Evolutionary conservation across 352 stramenopile species (phyloP).

Genomic region (Pythium aphanidermatum): DNA sequence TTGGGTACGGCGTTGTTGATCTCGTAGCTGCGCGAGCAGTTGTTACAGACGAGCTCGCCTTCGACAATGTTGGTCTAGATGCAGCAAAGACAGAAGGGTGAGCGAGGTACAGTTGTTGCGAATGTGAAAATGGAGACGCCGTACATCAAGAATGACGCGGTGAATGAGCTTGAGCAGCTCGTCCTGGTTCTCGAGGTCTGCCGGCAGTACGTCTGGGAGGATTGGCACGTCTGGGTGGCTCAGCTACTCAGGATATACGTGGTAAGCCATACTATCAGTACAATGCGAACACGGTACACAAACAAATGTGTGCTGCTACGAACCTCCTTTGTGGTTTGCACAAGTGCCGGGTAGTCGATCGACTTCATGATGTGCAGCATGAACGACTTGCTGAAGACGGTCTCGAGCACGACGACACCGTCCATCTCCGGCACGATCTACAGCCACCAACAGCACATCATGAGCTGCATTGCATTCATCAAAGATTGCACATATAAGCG

Average conservation of each 20-base stretch:
- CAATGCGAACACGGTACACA: neutral
- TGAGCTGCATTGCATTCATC: neutral
- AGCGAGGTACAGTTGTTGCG: too few species aligned
- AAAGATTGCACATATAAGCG: too few species aligned
- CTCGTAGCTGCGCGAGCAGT: slow-evolving; percentile 73
- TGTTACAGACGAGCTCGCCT: slow-evolving; percentile 79
- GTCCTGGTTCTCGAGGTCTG: slow-evolving; percentile 48
- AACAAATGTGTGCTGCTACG: slow-evolving; percentile 3
- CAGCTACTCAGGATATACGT: too few species aligned
- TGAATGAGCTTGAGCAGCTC: slow-evolving; percentile 74
- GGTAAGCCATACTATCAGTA: neutral
- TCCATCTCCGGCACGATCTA: slow-evolving; percentile 79
- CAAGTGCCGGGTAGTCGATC: slow-evolving; percentile 78
- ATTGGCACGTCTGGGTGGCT: slow-evolving; percentile 76
- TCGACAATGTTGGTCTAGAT: slow-evolving; percentile 81
- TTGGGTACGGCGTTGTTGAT: slow-evolving; percentile 79
- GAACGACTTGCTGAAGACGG: slow-evolving; percentile 77
- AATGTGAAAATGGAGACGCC: slow-evolving; percentile 12
- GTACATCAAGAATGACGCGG: slow-evolving; percentile 75
- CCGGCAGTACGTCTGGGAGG: slow-evolving; percentile 56
- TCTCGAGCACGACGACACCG: slow-evolving; percentile 71
- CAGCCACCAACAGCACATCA: neutral
- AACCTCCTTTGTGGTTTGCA: slow-evolving; percentile 70
- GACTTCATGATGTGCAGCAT: slow-evolving; percentile 85
- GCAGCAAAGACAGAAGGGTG: neutral